Conservation (phyloP, 2,329 filamentous ascomycete genomes). For the Ceratocystis diversiconidia region DNA sequence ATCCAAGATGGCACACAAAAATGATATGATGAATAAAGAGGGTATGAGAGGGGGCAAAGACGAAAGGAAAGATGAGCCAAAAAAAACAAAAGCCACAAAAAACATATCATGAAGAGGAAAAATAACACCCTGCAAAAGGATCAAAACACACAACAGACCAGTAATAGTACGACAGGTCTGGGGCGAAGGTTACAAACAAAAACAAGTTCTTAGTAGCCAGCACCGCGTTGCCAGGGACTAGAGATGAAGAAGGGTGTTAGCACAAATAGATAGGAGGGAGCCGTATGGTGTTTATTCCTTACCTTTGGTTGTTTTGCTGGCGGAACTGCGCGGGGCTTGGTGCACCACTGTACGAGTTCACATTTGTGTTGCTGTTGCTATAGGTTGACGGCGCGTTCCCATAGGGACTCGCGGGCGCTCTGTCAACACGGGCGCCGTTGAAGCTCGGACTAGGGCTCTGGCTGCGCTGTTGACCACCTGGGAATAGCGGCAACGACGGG, state of each 20-base stretch:
- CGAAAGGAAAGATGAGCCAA: neutral
- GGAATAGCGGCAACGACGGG: constrained; percentile 32
- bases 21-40: neutral
- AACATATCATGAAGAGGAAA: constrained; percentile 2
- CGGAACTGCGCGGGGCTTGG: constrained; percentile 24
- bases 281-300: constrained; percentile 4
- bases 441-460: constrained; percentile 26
- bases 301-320: constrained; percentile 30
- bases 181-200: neutral
- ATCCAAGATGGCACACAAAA: neutral
- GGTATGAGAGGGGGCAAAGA: neutral
- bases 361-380: constrained; percentile 20
- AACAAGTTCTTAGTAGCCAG: constrained; percentile 28
- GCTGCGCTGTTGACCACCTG: constrained; percentile 24
- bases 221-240: constrained; percentile 34
- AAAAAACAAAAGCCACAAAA: constrained; percentile 4
- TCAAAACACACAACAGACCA: neutral
- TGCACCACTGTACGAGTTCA: constrained; percentile 23
- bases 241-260: constrained; percentile 6
- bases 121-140: neutral
- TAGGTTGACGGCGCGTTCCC: constrained; percentile 23
- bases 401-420: constrained; percentile 26
- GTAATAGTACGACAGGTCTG: neutral
- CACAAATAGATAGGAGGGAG: neutral
- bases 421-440: constrained; percentile 10